These are phyloP conservation scores for Thermothelomyces thermophilus DNA, from an alignment of 2,329 filamentous ascomycete genomes.

Conservation along the genomic window DNA sequence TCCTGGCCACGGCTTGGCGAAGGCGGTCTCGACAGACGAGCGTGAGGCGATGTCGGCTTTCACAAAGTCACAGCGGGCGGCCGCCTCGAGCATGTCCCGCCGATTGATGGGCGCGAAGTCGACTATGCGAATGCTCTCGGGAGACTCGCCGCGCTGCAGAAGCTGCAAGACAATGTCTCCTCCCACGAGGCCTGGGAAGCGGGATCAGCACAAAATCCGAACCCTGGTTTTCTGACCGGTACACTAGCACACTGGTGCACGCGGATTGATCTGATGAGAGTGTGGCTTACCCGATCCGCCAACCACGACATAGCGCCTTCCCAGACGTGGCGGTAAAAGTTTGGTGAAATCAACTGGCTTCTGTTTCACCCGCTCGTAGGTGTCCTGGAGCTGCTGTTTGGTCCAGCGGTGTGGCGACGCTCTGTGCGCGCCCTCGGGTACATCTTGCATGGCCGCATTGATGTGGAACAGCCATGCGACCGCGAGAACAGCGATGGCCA, in stretches of 20 bases:
- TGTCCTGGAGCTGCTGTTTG: slow-evolving; percentile 30
- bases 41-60: slow-evolving; percentile 45
- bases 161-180: slow-evolving; percentile 49
- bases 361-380: slow-evolving; percentile 32
- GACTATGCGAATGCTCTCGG: slow-evolving; percentile 46
- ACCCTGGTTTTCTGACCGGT: background rate
- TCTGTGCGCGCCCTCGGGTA: slow-evolving; percentile 32
- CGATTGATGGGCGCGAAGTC: slow-evolving; percentile 42
- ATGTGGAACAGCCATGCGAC: slow-evolving; percentile 33
- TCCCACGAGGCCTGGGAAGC: slow-evolving; percentile 44
- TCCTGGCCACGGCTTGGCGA: slow-evolving; percentile 41
- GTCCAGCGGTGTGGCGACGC: slow-evolving; percentile 33
- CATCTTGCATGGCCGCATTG: slow-evolving; percentile 32
- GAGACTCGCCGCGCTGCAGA: slow-evolving; percentile 44
- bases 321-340: slow-evolving; percentile 34
- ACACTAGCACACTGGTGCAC: background rate
- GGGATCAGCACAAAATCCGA: slow-evolving; percentile 5
- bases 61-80: slow-evolving; percentile 36
- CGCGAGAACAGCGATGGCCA: slow-evolving; percentile 19
- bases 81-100: slow-evolving; percentile 36
- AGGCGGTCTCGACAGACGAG: slow-evolving; percentile 38
- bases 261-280: too few relatives aligned
- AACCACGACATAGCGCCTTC: slow-evolving; percentile 40
- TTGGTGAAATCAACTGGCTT: slow-evolving; percentile 34
- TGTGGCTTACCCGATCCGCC: slow-evolving; percentile 39